Conservation (phyloP, 192 early-diverging fungal genomes). For the Mortierella alpina region DNA sequence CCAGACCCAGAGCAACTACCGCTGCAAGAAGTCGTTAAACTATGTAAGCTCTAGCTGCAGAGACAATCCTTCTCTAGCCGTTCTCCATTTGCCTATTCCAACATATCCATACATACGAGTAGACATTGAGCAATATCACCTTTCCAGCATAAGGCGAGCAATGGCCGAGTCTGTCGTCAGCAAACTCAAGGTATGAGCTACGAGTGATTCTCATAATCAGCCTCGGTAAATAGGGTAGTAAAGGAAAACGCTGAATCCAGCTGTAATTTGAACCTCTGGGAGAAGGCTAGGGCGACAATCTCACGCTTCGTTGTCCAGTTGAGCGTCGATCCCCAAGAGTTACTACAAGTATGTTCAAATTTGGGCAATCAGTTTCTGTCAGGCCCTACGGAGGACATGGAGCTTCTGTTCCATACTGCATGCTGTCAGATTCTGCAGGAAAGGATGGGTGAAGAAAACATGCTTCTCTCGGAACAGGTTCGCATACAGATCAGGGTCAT, state of each 20-base stretch:
- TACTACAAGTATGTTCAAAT: conserved; percentile 28
- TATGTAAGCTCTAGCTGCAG: conserved; percentile 10
- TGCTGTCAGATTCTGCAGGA: conserved; percentile 38
- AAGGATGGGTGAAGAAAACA: conserved; percentile 15
- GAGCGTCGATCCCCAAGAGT: conserved; percentile 23
- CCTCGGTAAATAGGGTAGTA: neutral
- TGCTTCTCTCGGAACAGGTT: conserved; percentile 41
- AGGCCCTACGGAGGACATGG: conserved; percentile 5
- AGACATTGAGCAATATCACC: conserved; percentile 34
- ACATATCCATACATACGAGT: neutral
- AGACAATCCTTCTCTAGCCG: neutral
- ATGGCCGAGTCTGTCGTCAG: conserved; percentile 11
- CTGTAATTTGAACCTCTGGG: neutral
- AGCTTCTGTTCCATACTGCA: conserved; percentile 7
- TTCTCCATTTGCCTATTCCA: neutral
- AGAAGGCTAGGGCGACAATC: conserved; percentile 16
- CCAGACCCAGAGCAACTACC: conserved; percentile 29
- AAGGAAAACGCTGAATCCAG: neutral
- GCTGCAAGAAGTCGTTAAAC: conserved; percentile 18
- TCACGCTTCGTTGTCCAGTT: conserved; percentile 13
- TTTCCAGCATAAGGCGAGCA: conserved; percentile 26
- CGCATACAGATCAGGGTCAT: conserved; percentile 17
- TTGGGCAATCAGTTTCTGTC: conserved; percentile 30
- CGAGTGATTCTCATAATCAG: neutral
- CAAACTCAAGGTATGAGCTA: conserved; percentile 4